phyloP scores from a whole-genome alignment of 2,329 filamentous ascomycete genomes.

The Amauroascus niger region DNA sequence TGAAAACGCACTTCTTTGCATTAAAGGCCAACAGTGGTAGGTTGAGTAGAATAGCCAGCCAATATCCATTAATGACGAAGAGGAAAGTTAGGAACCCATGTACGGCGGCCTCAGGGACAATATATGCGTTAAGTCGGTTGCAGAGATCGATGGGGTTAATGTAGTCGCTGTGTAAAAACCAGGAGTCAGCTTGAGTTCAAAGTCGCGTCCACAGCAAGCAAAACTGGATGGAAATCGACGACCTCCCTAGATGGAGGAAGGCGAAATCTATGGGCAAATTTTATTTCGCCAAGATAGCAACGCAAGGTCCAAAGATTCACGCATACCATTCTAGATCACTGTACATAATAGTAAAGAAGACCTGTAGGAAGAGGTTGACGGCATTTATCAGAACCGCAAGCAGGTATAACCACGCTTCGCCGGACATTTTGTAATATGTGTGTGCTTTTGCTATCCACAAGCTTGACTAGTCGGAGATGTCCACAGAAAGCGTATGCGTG shows the following conservation, averaged over 20 bases:
- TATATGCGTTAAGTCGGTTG: constrained; percentile 99
- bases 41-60: constrained; percentile 86
- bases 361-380: constrained; percentile 98
- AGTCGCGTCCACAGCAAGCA: neutral
- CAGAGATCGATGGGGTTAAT: constrained; percentile 99
- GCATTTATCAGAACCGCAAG: constrained; percentile 98
- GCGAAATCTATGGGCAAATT: neutral
- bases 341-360: constrained; percentile 99
- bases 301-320: neutral
- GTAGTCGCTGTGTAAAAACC: constrained; percentile 62
- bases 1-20: constrained; percentile 78
- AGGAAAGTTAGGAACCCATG: constrained; percentile 92
- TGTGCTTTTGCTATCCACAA: neutral
- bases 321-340: constrained; percentile 97
- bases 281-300: neutral
- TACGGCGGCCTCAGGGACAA: constrained; percentile 94
- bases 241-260: neutral
- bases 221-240: constrained; percentile 8
- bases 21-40: constrained; percentile 88
- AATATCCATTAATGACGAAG: constrained; percentile 98
- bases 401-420: constrained; percentile 97
- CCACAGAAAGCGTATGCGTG: neutral
- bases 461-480: neutral
- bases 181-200: constrained; percentile 3
- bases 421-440: constrained; percentile 63